Conservation (phyloP, 208 protist species). For the Crithidia sp. region DNA sequence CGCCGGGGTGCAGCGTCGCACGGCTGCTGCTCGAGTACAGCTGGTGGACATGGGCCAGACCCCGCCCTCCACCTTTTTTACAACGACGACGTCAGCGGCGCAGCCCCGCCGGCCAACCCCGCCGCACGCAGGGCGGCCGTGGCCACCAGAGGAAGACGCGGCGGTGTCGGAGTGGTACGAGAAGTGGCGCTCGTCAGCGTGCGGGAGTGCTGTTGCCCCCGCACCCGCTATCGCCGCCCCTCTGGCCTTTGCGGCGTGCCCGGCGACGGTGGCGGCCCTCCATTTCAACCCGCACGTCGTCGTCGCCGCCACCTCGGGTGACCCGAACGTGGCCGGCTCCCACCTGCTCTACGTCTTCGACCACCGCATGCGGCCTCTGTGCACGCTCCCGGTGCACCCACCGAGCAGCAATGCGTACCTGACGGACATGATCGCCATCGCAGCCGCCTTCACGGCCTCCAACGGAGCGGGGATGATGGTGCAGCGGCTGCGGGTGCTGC, state of each 20-base stretch:
- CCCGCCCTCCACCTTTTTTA: conserved; percentile 14
- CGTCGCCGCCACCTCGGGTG: conserved; percentile 34
- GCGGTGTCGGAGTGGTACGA: conserved; percentile 27
- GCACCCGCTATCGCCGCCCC: conserved; percentile 6
- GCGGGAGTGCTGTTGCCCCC: conserved; percentile 10
- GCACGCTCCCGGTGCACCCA: conserved; percentile 30
- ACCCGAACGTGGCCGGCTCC: conserved; percentile 31
- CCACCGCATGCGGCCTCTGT: conserved; percentile 26
- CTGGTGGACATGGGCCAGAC: conserved; percentile 34
- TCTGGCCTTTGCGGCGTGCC: conserved; percentile 32
- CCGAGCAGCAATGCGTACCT: conserved; percentile 37
- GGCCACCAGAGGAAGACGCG: conserved; percentile 26
- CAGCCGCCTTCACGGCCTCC: conserved; percentile 29
- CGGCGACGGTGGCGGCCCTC: conserved; percentile 28
- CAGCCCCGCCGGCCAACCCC: not conserved
- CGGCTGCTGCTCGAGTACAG: conserved; percentile 34
- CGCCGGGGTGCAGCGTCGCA: conserved; percentile 36
- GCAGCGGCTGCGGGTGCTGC: conserved; percentile 42
- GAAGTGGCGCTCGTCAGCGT: conserved; percentile 28
- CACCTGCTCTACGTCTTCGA: conserved; percentile 44
- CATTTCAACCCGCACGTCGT: conserved; percentile 35
- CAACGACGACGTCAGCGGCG: not conserved
- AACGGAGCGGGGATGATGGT: conserved; percentile 32
- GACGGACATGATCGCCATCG: conserved; percentile 47
- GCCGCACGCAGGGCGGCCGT: conserved; percentile 2